Base-by-base conservation (phyloP, 805 yeast species). In the Candida easanensis region DNA sequence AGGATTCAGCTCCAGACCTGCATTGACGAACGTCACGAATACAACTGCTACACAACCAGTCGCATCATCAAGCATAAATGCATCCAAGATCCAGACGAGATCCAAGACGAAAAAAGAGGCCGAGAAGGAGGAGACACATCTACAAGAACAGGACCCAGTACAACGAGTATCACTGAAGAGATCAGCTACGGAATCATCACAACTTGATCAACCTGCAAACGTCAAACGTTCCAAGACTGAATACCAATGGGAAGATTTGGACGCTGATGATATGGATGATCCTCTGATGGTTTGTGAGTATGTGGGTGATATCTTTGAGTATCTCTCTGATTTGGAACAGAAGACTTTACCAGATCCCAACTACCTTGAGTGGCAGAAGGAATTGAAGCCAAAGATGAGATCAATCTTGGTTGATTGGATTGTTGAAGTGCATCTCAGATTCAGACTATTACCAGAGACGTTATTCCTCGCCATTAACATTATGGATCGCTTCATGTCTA, bases 341-440 rank as follows among this genome's bases (percentile, higher is more conserved):
- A 73, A 75, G 56, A 86, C 88, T 38, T 66, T 83, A 53, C 95
- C 89, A 2, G 82, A 78, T 51, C 64, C 84, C n/a, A 75, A 79
- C 51, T 87, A 86, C 60, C 64, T 86, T 28, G 71, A 67, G 48
- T 73, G 79, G 63, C 86, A 82, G 61, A 73, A 76, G 39, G 79
- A 80, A 46, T 64, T 88, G 53, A 79, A 84, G 55, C 95, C 96
- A 44, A 77, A 80, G 48, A 84, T 86, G 85, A 76, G 97, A 52
- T 82, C 88, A 7, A 85, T 89, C 40, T 68, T 89, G 45, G 88
- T 89, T n/a, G 96, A 90, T 65, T 89, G 97, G 97, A 71, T 89
- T 52, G 88, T 88, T 10, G 95, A 88, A 60, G 90, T 89, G 61
- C 97, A 88, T 67, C 71, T 80, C 52, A 76, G 87, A 61, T 89